A percentile compares a stretch with the other conserved stretches of the same genome.
phyloP scores from a whole-genome alignment of 2,329 filamentous ascomycete species.

The Colletotrichum spinosum region DNA sequence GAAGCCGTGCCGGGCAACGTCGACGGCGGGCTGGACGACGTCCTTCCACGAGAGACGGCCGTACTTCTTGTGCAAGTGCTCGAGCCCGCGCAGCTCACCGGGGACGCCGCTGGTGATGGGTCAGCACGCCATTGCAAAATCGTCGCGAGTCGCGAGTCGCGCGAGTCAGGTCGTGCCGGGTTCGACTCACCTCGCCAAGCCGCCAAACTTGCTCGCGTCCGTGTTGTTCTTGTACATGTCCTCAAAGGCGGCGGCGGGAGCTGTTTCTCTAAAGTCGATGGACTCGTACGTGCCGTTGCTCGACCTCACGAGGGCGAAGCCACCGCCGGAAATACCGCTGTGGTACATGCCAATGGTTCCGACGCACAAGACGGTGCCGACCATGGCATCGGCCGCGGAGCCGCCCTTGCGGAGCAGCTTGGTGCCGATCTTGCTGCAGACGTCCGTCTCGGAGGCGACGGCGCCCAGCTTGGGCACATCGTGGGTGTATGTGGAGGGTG shows the following conservation, averaged over 20 bases:
- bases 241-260: constrained; percentile 80
- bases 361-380: constrained; percentile 73
- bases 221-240: constrained; percentile 84
- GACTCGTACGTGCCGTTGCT: constrained; percentile 78
- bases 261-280: constrained; percentile 88
- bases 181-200: constrained; percentile 74
- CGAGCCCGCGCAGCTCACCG: constrained; percentile 78
- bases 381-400: constrained; percentile 75
- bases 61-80: constrained; percentile 78
- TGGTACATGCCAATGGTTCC: constrained; percentile 75
- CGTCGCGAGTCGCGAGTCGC: too few relatives aligned
- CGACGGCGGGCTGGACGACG: constrained; percentile 77
- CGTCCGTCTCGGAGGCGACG: constrained; percentile 69
- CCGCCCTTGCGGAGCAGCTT: constrained; percentile 68
- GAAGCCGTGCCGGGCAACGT: constrained; percentile 79
- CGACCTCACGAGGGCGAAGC: constrained; percentile 79
- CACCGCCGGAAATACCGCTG: constrained; percentile 80
- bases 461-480: constrained; percentile 57
- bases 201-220: constrained; percentile 72
- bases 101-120: constrained; percentile 66
- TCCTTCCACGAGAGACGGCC: constrained; percentile 73
- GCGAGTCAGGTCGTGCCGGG: too few relatives aligned
- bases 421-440: constrained; percentile 71
- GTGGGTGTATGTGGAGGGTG: neutral
- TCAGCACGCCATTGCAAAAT: constrained; percentile 22